Evolutionary conservation across 768 basidiomycete species (phyloP), one percentile per base, ranked within the genome.

Genomic region (Guyanaporus albipodus): DNA sequence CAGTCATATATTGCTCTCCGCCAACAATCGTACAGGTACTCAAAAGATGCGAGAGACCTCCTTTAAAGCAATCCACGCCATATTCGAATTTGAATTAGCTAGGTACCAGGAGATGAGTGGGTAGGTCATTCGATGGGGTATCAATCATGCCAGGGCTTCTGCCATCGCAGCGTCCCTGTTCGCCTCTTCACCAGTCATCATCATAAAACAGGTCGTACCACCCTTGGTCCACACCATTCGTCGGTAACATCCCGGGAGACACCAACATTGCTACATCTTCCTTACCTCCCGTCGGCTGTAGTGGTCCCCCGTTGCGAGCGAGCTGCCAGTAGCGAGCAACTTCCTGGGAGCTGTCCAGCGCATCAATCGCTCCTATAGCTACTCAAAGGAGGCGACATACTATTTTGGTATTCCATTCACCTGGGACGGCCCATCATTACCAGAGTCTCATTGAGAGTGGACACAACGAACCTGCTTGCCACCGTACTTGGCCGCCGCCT

Each of bases 401-500:
- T 27, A 4, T 32, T 32, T 44, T 0, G 48, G 48, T 8, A 50
- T 6, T 12, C 21, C n/a, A 23, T 52, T 44, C 0, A 51, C 17
- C 52, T 50, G 8, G 36, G 5, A 1, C n/a, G 38, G 29, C 6
- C 9, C 3, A 2, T 52, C 49, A 52, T 5, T 22, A 21, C 8
- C 19, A 18, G 22, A 15, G 9, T 11, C n/a, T 14, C 22, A 2
- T 18, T 6, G 10, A 28, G 10, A 17, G 37, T 15, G 23, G 2
- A 11, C 9, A 9, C 17, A 9, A 49, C 44, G 17, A 22, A 57
- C 56, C 44, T 58, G 52, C 28, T 54, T 58, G 11, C 56, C 52
- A n/a, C 55, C 56, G 6, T 50, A 54, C 27, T 45, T 46, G 37
- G 14, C 42, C 4, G 44, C 52, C 8, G 48, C 48, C 12, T 42